Conservation (phyloP, 306 rosid species). For the Prunus kanzakura region DNA sequence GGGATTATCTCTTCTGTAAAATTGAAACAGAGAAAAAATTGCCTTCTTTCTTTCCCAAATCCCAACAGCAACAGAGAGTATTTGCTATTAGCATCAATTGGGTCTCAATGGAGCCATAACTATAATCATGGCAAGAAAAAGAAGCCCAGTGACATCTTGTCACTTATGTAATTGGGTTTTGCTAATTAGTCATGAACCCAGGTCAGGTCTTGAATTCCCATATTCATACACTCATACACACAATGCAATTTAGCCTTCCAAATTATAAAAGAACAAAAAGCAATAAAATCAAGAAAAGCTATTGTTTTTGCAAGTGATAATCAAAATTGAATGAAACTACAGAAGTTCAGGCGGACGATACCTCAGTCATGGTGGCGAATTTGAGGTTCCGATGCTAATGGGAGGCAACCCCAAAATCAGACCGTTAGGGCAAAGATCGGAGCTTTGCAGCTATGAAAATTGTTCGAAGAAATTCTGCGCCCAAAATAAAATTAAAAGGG, state of each 20-base stretch:
- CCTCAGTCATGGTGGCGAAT: conserved; percentile 74
- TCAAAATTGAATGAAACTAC: background rate
- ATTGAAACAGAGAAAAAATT: background rate
- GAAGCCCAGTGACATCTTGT: background rate
- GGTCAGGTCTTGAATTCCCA: background rate
- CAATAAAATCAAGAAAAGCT: conserved; percentile 5
- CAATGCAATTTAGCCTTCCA: background rate
- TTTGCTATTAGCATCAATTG: background rate
- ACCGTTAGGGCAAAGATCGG: conserved; percentile 2
- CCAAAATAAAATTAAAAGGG: background rate
- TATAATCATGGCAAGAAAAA: background rate
- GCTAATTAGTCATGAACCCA: background rate
- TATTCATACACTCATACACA: background rate
- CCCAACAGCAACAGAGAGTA: background rate
- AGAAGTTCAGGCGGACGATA: conserved; percentile 11
- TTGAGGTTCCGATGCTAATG: conserved; percentile 24
- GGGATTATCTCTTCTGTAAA: background rate
- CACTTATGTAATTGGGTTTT: background rate
- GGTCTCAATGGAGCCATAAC: background rate
- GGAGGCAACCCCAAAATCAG: conserved; percentile 9
- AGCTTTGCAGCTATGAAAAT: background rate
- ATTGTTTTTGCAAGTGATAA: background rate
- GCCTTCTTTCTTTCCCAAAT: background rate
- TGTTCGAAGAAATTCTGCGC: background rate
- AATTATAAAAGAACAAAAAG: background rate